Evolutionary conservation across 768 basidiomycete species (phyloP).

Genomic region (Hygrocybe punicea): DNA sequence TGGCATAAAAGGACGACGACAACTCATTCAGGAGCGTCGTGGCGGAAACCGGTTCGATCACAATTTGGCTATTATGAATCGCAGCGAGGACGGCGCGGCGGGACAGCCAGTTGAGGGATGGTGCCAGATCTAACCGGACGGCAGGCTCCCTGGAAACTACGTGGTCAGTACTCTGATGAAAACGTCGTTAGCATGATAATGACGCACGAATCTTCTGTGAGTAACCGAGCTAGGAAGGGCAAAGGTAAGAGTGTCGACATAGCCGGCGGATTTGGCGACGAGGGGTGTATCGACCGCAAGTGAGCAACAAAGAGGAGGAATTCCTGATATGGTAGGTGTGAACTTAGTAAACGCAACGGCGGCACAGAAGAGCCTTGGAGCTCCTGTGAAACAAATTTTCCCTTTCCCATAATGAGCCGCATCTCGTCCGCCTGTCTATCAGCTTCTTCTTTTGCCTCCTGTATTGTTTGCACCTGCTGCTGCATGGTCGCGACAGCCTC

Average conservation of each 20-base stretch:
- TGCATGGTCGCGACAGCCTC: conserved; percentile 84
- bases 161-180: conserved; percentile 8
- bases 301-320: conserved; percentile 76
- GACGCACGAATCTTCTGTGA: conserved; percentile 82
- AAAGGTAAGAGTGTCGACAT: conserved; percentile 73
- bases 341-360: conserved; percentile 52
- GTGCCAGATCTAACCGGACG: conserved; percentile 87
- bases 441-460: conserved; percentile 60
- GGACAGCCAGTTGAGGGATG: conserved; percentile 91
- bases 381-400: conserved; percentile 58
- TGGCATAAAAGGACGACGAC: conserved; percentile 30
- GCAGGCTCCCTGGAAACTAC: conserved; percentile 74
- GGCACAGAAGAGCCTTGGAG: conserved; percentile 26
- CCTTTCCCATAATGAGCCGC: conserved; percentile 56
- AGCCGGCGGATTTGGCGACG: conserved; percentile 57
- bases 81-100: conserved; percentile 79
- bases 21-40: conserved; percentile 56
- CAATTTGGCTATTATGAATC: conserved; percentile 82
- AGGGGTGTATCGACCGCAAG: conserved; percentile 64
- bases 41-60: conserved; percentile 80
- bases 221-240: conserved; percentile 73
- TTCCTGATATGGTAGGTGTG: conserved; percentile 76
- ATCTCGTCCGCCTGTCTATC: conserved; percentile 53
- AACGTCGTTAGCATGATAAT: not conserved
- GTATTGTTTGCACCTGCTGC: conserved; percentile 73